Base-by-base conservation (phyloP, 805 yeast species). In the Kluyveromyces lactis region DNA sequence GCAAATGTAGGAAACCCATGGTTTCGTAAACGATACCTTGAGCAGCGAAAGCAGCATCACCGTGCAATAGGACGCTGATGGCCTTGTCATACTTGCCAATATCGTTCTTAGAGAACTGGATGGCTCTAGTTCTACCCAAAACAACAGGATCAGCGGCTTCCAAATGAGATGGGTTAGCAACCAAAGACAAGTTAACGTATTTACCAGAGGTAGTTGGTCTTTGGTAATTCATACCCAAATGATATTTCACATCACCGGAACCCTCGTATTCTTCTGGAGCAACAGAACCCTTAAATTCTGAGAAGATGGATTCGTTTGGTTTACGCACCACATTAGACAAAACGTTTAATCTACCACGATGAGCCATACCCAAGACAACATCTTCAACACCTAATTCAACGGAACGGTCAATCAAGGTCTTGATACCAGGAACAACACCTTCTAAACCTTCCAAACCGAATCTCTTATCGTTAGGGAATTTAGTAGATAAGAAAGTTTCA, bases 1-100 rank as follows among this genome's bases (percentile, higher is more conserved):
- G 96, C 60, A 92, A 75, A 55, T 79, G 77, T 54, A 85, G 76
- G 69, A 92, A 83, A 42, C 97, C 97, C 84, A 90, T 80, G 40
- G 98, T 90, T 72, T 92, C 99, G 68, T 92, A 92, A 43, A 92
- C 97, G 42, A 92, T 94, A 79, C 99, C 99, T 71, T 92, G 98
- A 49, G 84, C 98, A 33, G 97, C 89, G 62, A 92, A 89, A 28
- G 98, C 98, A 42, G 99, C 95, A 66, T 92, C 99, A 75, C 99
- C 99, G 64, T 92, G 99, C 65, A 92, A 73, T 64, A 92, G 72
- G 44, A 92, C 84, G 49, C 92, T 82, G 74, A 92, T 72, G 34
- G 97, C 96, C 69, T 87, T 90, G 54, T 79, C 71, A 71, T 71
- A 84, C 33, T 73, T 75, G 47, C 87, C 87, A 49, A 83, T 77